Percentiles rank a stretch among this genome's conserved stretches.
Evolutionary conservation across 345 rosid genomes (phyloP).

Genomic region (Euphorbia lathyris): DNA sequence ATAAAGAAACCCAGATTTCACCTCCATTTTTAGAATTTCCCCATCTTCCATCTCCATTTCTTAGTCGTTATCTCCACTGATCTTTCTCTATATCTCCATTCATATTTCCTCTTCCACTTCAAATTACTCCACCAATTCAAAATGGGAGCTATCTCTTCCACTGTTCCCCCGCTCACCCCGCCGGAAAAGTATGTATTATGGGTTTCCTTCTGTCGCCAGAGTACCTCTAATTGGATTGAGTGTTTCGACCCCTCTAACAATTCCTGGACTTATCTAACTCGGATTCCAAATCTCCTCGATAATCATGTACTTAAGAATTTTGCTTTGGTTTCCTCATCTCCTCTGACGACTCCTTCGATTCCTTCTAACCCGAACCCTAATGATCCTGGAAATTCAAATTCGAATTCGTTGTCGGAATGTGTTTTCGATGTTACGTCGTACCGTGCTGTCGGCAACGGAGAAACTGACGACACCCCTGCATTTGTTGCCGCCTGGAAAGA

Average conservation of each 20-base stretch:
- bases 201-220: constrained; percentile 33
- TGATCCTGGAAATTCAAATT: too few relatives aligned
- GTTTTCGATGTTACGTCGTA: too few relatives aligned
- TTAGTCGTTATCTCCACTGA: constrained; percentile 21
- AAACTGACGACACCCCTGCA: too few relatives aligned
- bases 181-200: constrained; percentile 16
- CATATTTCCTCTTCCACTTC: background rate
- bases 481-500: too few relatives aligned
- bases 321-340: constrained; percentile 46
- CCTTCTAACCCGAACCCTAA: too few relatives aligned
- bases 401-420: too few relatives aligned
- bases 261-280: constrained; percentile 38
- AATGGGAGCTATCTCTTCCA: constrained; percentile 33
- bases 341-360: too few relatives aligned
- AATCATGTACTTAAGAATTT: constrained; percentile 47
- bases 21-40: constrained; percentile 8
- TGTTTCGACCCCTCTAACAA: constrained; percentile 37
- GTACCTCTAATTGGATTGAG: constrained; percentile 39
- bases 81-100: background rate
- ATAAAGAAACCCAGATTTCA: constrained; percentile 10
- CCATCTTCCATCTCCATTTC: constrained; percentile 6
- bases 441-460: too few relatives aligned
- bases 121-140: too few relatives aligned
- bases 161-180: background rate
- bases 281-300: constrained; percentile 26